Base-by-base conservation (phyloP, 192 early-diverging fungal species). In the Borealophlyctis nickersoniae region DNA sequence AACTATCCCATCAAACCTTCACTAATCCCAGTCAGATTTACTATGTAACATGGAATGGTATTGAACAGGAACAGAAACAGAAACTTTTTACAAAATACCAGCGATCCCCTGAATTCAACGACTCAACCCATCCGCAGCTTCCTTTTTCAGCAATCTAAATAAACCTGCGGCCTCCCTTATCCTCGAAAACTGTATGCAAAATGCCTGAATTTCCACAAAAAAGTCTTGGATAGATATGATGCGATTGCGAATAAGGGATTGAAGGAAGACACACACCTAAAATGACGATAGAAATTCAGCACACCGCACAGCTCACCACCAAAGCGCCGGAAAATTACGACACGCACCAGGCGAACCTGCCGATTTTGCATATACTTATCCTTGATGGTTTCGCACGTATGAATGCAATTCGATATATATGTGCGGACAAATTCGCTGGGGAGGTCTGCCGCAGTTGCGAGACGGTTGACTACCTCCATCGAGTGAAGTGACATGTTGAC, bases 211-310 rank as follows among this genome's bases (percentile, higher is more conserved):
- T 66, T 76, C 74, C 4, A 72, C 62, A 49, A 53, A 56, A 36
- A 65, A 65, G n/a, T 70, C 67, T n/a, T 11, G 4, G 11, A 62
- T 57, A 9, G 62, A 16, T 4, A 64, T 59, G 7, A 63, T 64
- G 33, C 52, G 14, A 28, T 68, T 56, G 33, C 65, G 52, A 36
- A 73, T 29, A 23, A 77, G 58, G 5, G 67, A 65, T 34, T 73
- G 66, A 2, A 77, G 49, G 49, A 77, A 77, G 9, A 73, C 69
- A 62, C 75, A 77, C 16, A 75, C 73, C 73, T 74, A 22, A 54
- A 36, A n/a, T 14, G 16, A 13, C 28, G 7, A 60, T 0, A 1
- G 32, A 57, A 2, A 16, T 32, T 49, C 52, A 50, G 32, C 0
- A 54, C 51, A 30, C 51, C 26, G 23, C 29, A 65, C 30, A 13